Conservation (phyloP, 2,329 filamentous ascomycete species). For the Hypoxylon sp. region DNA sequence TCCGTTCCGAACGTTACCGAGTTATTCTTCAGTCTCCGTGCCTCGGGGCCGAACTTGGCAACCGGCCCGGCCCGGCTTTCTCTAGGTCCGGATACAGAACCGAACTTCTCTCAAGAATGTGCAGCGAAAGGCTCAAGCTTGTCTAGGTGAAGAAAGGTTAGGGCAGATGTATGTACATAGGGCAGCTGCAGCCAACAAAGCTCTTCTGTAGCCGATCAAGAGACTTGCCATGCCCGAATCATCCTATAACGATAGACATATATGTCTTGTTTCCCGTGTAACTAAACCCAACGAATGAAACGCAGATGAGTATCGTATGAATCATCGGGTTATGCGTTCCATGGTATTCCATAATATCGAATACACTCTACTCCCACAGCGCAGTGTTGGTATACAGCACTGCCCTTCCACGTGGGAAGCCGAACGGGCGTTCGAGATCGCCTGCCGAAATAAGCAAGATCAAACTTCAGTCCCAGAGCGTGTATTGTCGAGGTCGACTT, state of each 20-base stretch:
- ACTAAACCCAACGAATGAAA: too few relatives aligned
- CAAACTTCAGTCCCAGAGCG: slow-evolving; percentile 11
- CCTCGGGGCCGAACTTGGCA: slow-evolving; percentile 7
- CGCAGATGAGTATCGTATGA: too few relatives aligned
- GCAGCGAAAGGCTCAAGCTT: slow-evolving; percentile 10
- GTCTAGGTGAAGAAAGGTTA: neutral
- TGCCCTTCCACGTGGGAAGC: slow-evolving; percentile 1
- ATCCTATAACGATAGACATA: too few relatives aligned
- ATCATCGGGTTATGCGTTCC: too few relatives aligned
- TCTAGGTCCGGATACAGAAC: slow-evolving; percentile 6
- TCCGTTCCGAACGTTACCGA: slow-evolving; percentile 11
- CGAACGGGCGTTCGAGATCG: neutral
- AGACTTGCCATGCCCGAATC: too few relatives aligned
- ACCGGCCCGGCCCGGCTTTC: slow-evolving; percentile 3
- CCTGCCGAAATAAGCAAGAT: neutral
- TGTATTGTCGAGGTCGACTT: slow-evolving; percentile 9
- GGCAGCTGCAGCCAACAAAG: too few relatives aligned
- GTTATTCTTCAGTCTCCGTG: slow-evolving; percentile 12
- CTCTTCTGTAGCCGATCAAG: too few relatives aligned
- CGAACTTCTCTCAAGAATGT: slow-evolving; percentile 8
- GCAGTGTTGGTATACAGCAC: slow-evolving; percentile 6
- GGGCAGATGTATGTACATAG: neutral
- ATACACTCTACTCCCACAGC: slow-evolving; percentile 1
- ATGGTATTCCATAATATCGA: too few relatives aligned
- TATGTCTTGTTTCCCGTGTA: too few relatives aligned